phyloP scores from a whole-genome alignment of 164 flowering plant species.

The Magnolia officinalis region DNA sequence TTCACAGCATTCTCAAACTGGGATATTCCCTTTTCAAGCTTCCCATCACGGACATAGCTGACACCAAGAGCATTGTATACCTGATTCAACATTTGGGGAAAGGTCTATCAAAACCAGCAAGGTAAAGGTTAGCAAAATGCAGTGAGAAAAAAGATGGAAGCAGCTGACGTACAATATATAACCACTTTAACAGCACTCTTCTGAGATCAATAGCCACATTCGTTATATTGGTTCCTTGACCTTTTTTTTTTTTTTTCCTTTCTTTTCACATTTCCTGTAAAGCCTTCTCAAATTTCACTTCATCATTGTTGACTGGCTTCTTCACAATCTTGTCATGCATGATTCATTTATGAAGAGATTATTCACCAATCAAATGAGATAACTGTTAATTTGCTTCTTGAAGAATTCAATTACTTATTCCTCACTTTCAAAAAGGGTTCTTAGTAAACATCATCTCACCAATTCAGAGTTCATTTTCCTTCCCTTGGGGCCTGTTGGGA shows the following conservation, averaged over 20 bases:
- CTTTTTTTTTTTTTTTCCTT: neutral
- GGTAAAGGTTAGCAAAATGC: neutral
- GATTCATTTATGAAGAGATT: too few relatives aligned
- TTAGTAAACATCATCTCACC: too few relatives aligned
- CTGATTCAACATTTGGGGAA: slow-evolving; percentile 28
- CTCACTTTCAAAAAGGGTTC: too few relatives aligned
- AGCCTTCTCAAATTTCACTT: too few relatives aligned
- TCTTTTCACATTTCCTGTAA: neutral
- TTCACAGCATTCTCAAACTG: slow-evolving; percentile 82
- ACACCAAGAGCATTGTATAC: slow-evolving; percentile 94
- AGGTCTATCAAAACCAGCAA: neutral
- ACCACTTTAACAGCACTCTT: neutral
- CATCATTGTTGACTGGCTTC: too few relatives aligned
- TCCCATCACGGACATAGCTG: slow-evolving; percentile 68
- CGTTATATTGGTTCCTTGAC: neutral
- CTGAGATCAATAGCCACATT: neutral
- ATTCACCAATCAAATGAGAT: too few relatives aligned
- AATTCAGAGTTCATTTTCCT: too few relatives aligned
- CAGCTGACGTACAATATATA: neutral
- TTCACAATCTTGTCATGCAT: too few relatives aligned
- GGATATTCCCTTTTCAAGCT: slow-evolving; percentile 75
- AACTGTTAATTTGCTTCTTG: too few relatives aligned
- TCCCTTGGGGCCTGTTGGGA: too few relatives aligned
- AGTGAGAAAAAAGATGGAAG: neutral
- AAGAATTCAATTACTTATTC: too few relatives aligned